Conservation (phyloP, 2,329 filamentous ascomycete species). For the Colletotrichum brevisporum region DNA sequence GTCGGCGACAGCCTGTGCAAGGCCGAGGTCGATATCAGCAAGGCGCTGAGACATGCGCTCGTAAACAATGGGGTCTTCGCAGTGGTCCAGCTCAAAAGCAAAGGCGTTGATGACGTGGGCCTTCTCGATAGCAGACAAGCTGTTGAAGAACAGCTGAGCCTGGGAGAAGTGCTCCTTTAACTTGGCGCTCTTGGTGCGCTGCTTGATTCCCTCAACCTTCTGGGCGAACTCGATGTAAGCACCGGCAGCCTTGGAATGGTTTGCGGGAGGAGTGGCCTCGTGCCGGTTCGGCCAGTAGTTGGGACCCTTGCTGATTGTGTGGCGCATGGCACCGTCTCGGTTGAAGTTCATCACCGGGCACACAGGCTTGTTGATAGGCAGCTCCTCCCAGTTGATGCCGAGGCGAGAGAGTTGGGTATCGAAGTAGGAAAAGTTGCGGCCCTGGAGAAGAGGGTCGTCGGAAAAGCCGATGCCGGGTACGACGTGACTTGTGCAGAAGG, state of each 20-base stretch:
- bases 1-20: slow-evolving; percentile 78
- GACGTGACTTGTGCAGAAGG: slow-evolving; percentile 85
- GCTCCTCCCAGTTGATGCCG: slow-evolving; percentile 81
- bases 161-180: slow-evolving; percentile 85
- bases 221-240: slow-evolving; percentile 78
- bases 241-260: slow-evolving; percentile 66
- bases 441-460: slow-evolving; percentile 81
- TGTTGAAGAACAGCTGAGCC: slow-evolving; percentile 88
- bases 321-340: slow-evolving; percentile 80
- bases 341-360: slow-evolving; percentile 84
- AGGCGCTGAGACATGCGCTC: slow-evolving; percentile 77
- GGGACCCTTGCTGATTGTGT: slow-evolving; percentile 80
- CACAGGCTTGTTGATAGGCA: slow-evolving; percentile 83
- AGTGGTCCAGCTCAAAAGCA: slow-evolving; percentile 83
- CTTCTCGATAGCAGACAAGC: slow-evolving; percentile 76
- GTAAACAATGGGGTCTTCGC: slow-evolving; percentile 84
- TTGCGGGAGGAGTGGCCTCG: slow-evolving; percentile 73
- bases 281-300: slow-evolving; percentile 88
- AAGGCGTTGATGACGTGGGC: slow-evolving; percentile 72
- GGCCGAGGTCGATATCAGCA: slow-evolving; percentile 78
- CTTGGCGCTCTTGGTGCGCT: slow-evolving; percentile 77
- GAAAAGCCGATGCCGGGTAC: slow-evolving; percentile 85
- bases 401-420: slow-evolving; percentile 80
- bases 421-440: slow-evolving; percentile 78
- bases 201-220: slow-evolving; percentile 79